phyloP scores from a whole-genome alignment of 176 grass and related monocot species.

The Zoysia pacifica region DNA sequence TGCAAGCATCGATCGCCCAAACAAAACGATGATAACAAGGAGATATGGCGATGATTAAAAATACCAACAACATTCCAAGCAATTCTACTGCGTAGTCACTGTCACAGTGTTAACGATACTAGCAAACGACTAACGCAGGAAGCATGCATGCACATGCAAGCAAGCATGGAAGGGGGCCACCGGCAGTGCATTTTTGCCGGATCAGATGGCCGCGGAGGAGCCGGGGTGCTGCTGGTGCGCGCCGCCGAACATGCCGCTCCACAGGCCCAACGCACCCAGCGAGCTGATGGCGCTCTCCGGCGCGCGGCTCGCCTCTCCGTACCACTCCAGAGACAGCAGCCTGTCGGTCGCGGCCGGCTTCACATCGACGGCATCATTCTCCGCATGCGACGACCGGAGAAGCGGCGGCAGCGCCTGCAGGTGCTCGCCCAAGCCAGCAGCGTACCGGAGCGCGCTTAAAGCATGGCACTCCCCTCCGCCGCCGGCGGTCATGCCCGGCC shows the following conservation, averaged over 20 bases:
- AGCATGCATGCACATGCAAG: slow-evolving; percentile 1
- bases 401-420: slow-evolving; percentile 36
- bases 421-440: slow-evolving; percentile 46
- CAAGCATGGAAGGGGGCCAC: background rate
- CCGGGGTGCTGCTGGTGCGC: slow-evolving; percentile 53
- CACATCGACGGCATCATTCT: slow-evolving; percentile 43
- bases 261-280: slow-evolving; percentile 52
- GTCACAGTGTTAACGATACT: slow-evolving; percentile 49
- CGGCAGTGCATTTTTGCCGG: background rate
- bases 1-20: slow-evolving; percentile 46
- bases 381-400: slow-evolving; percentile 21
- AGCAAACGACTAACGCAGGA: slow-evolving; percentile 48
- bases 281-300: slow-evolving; percentile 53
- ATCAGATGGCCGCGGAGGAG: slow-evolving; percentile 61
- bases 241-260: slow-evolving; percentile 67
- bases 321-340: slow-evolving; percentile 74
- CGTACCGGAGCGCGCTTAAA: slow-evolving; percentile 49
- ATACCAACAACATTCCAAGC: slow-evolving; percentile 33
- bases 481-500: slow-evolving; percentile 11
- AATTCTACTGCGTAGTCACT: slow-evolving; percentile 42
- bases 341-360: slow-evolving; percentile 49
- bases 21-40: slow-evolving; percentile 42
- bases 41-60: slow-evolving; percentile 19
- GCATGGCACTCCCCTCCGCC: slow-evolving; percentile 36
- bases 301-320: slow-evolving; percentile 56